phyloP scores from a whole-genome alignment of 2,329 filamentous ascomycete genomes.

The Penicillium sp. region DNA sequence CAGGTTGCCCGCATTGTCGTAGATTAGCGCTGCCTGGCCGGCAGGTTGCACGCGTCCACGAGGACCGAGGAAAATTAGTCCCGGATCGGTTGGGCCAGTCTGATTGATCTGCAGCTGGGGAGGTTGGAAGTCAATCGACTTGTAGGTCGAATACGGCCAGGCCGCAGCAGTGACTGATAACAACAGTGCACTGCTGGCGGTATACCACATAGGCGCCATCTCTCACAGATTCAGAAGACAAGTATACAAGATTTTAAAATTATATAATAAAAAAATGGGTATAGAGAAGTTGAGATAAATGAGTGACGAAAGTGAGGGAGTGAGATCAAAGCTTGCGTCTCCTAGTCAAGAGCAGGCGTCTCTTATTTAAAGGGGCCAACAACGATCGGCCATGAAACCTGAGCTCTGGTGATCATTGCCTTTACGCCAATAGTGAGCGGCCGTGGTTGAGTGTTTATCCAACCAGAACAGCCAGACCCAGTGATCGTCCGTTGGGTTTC shows the following conservation, averaged over 20 bases:
- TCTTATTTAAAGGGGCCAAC: neutral
- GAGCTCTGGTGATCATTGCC: slow-evolving; percentile 18
- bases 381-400: neutral
- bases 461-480: slow-evolving; percentile 2
- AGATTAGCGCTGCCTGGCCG: slow-evolving; percentile 36
- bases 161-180: slow-evolving; percentile 11
- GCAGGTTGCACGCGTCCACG: slow-evolving; percentile 25
- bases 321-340: neutral
- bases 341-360: neutral
- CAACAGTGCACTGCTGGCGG: slow-evolving; percentile 11
- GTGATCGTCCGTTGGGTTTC: neutral
- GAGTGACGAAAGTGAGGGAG: slow-evolving; percentile 8
- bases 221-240: neutral
- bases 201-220: slow-evolving; percentile 18
- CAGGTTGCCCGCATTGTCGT: slow-evolving; percentile 35
- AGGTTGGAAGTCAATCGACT: slow-evolving; percentile 21
- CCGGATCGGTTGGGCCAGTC: slow-evolving; percentile 31
- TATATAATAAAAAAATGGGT: neutral
- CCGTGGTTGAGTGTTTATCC: neutral
- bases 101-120: slow-evolving; percentile 33
- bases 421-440: neutral
- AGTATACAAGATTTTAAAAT: neutral
- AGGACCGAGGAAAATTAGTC: slow-evolving; percentile 37
- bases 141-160: slow-evolving; percentile 18
- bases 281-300: slow-evolving; percentile 1